Conservation (phyloP, 2,329 filamentous ascomycete species). For the Colletotrichum kahawae region DNA sequence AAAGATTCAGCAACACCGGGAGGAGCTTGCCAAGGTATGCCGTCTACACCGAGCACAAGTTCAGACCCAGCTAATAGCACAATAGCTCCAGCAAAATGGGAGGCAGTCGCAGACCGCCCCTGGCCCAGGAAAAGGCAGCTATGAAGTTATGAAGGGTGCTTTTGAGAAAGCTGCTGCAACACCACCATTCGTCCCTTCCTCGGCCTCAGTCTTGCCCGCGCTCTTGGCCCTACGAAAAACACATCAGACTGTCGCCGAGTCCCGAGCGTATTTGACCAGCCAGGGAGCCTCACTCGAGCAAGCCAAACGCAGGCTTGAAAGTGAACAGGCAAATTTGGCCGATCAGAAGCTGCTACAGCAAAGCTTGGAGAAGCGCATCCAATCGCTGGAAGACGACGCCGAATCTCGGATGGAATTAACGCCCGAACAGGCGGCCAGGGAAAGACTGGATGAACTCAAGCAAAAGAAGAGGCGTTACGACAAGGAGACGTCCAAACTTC, state of each 20-base stretch:
- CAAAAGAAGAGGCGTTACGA: slow-evolving; percentile 65
- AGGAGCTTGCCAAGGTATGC: slow-evolving; percentile 39
- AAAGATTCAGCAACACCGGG: slow-evolving; percentile 59
- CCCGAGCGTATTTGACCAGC: slow-evolving; percentile 60
- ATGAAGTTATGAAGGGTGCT: slow-evolving; percentile 63
- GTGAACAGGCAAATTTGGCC: slow-evolving; percentile 53
- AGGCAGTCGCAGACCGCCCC: background rate
- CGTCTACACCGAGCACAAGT: background rate
- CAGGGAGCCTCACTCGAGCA: slow-evolving; percentile 48
- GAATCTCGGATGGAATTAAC: slow-evolving; percentile 62
- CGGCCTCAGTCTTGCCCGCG: slow-evolving; percentile 72
- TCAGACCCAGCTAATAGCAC: background rate
- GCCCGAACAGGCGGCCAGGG: slow-evolving; percentile 64
- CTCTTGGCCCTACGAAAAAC: slow-evolving; percentile 74
- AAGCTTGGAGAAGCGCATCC: slow-evolving; percentile 62
- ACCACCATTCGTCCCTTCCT: slow-evolving; percentile 69
- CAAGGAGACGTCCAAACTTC: slow-evolving; percentile 62
- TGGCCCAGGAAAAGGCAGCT: slow-evolving; percentile 26
- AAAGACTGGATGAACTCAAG: slow-evolving; percentile 66
- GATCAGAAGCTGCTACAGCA: slow-evolving; percentile 62
- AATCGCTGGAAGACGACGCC: slow-evolving; percentile 61
- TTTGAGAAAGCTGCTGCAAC: slow-evolving; percentile 67
- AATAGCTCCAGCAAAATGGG: slow-evolving; percentile 25
- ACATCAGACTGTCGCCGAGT: slow-evolving; percentile 67
- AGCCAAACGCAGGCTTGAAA: slow-evolving; percentile 52